These are phyloP conservation scores for Knufia petricola DNA, from an alignment of 2,329 filamentous ascomycete genomes.

Conservation along the genomic window DNA sequence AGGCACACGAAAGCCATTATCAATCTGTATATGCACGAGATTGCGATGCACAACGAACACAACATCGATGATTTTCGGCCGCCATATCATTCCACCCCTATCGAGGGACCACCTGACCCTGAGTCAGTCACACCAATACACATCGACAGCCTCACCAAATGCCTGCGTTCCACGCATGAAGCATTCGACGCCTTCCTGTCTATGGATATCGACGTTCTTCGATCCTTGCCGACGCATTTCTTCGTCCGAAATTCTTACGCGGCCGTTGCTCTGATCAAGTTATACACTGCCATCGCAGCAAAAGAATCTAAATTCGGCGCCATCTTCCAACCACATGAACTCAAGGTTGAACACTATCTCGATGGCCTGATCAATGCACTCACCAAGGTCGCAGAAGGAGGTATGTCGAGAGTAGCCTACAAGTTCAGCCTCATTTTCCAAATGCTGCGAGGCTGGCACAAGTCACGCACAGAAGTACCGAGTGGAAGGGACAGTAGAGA, in stretches of 20 bases:
- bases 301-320: conserved; percentile 58
- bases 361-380: conserved; percentile 62
- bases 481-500: conserved; percentile 6
- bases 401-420: conserved; percentile 54
- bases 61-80: conserved; percentile 43
- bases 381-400: conserved; percentile 50
- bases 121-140: conserved; percentile 47
- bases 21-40: conserved; percentile 66
- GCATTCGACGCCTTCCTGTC: conserved; percentile 56
- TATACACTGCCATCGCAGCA: conserved; percentile 58
- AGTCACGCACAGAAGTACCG: conserved; percentile 29
- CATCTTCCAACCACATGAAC: conserved; percentile 57
- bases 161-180: conserved; percentile 55
- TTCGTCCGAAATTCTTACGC: conserved; percentile 64
- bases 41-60: conserved; percentile 58
- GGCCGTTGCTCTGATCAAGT: conserved; percentile 62
- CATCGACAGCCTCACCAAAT: conserved; percentile 57
- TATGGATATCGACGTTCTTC: conserved; percentile 50
- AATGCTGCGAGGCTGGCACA: conserved; percentile 63
- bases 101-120: conserved; percentile 23
- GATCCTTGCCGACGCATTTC: conserved; percentile 59
- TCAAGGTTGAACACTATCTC: conserved; percentile 58
- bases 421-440: conserved; percentile 63
- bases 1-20: conserved; percentile 55
- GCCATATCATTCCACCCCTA: conserved; percentile 30